These are phyloP conservation scores for Clarireedia monteithiana DNA, from an alignment of 2,329 filamentous ascomycete species.

Conservation along the genomic window DNA sequence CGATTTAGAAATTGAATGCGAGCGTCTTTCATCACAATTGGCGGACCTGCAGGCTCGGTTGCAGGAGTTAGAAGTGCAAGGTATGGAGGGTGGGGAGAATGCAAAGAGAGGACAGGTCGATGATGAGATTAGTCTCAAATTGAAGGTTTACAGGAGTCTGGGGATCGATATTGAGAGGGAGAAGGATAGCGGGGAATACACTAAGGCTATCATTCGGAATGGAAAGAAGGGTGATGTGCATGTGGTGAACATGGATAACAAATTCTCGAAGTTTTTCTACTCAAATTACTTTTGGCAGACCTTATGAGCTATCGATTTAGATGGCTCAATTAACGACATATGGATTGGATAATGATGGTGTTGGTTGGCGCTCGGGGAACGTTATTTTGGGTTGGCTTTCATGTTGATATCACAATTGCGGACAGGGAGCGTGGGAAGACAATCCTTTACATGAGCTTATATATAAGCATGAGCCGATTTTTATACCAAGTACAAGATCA, in stretches of 20 bases:
- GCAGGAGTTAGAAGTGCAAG: constrained; percentile 79
- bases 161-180: constrained; percentile 83
- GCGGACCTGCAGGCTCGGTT: constrained; percentile 67
- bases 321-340: not conserved
- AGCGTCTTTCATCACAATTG: constrained; percentile 74
- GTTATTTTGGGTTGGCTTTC: not conserved
- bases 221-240: constrained; percentile 84
- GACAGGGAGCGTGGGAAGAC: not conserved
- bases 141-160: constrained; percentile 85
- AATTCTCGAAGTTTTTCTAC: constrained; percentile 86
- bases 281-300: constrained; percentile 95
- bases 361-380: not conserved
- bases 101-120: constrained; percentile 41
- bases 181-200: constrained; percentile 65
- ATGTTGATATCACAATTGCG: constrained; percentile 2
- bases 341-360: not conserved
- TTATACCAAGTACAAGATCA: too few relatives aligned
- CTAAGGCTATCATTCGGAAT: constrained; percentile 78
- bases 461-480: too few relatives aligned
- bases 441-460: not conserved
- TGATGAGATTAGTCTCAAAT: constrained; percentile 62
- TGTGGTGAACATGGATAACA: constrained; percentile 88
- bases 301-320: constrained; percentile 42
- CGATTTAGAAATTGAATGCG: constrained; percentile 90
- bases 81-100: constrained; percentile 61